These are phyloP conservation scores for Hymenotorrendiella dingleyae DNA, from an alignment of 2,329 filamentous ascomycete genomes.

Conservation along the genomic window DNA sequence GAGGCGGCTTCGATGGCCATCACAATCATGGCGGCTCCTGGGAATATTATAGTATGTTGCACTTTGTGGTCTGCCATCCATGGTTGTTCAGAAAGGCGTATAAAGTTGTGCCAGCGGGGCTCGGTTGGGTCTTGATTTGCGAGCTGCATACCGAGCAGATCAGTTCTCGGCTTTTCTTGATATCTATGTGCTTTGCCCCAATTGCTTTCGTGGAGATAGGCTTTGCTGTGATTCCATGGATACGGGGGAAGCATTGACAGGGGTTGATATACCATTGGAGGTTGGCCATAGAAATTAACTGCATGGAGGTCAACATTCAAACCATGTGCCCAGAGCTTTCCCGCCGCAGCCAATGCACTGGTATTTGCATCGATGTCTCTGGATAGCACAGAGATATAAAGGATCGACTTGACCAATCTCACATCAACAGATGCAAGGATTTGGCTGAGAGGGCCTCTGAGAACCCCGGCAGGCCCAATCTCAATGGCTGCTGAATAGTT, in stretches of 20 bases:
- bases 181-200: constrained; percentile 39
- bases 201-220: constrained; percentile 41
- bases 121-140: constrained; percentile 35
- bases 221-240: constrained; percentile 46
- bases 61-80: constrained; percentile 29
- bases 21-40: constrained; percentile 27
- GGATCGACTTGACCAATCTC: background rate
- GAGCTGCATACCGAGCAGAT: constrained; percentile 22
- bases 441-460: constrained; percentile 1
- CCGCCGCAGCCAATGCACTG: too few relatives aligned
- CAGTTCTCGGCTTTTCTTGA: constrained; percentile 34
- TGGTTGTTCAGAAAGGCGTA: constrained; percentile 21
- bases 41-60: constrained; percentile 20
- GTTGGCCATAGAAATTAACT: background rate
- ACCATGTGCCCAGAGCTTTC: constrained; percentile 2
- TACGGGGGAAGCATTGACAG: constrained; percentile 43
- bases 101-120: constrained; percentile 26
- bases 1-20: constrained; percentile 28
- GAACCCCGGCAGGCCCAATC: constrained; percentile 3
- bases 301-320: background rate
- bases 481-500: constrained; percentile 1
- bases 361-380: too few relatives aligned
- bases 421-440: background rate
- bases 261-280: background rate
- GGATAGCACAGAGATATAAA: too few relatives aligned